These are phyloP conservation scores for Cystobasidium sp. DNA, from an alignment of 1,284 basidiomycete genomes.

Conservation along the genomic window DNA sequence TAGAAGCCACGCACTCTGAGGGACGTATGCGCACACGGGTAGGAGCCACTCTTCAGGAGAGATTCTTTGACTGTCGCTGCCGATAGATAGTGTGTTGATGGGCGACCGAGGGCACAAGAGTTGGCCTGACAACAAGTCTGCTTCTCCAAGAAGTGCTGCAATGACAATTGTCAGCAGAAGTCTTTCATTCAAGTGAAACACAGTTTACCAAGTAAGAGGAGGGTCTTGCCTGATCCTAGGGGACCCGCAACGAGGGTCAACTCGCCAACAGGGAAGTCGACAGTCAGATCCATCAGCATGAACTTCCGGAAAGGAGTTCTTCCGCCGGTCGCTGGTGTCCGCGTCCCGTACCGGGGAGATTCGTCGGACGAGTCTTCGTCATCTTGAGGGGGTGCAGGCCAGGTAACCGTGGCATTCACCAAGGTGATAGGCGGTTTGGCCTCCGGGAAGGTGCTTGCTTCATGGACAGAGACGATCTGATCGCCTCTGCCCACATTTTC, in stretches of 20 bases:
- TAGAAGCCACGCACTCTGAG: constrained; percentile 85
- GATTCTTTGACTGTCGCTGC: constrained; percentile 46
- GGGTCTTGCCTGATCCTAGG: constrained; percentile 80
- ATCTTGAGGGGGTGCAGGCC: constrained; percentile 70
- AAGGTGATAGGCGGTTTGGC: constrained; percentile 67
- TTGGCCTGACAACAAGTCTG: constrained; percentile 79
- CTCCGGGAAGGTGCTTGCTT: constrained; percentile 68
- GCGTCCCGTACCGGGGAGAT: not conserved
- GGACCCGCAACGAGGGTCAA: constrained; percentile 72
- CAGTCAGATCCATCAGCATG: constrained; percentile 74
- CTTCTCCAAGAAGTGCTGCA: constrained; percentile 82
- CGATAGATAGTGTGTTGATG: constrained; percentile 72
- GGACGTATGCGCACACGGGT: constrained; percentile 83
- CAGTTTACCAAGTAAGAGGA: constrained; percentile 68
- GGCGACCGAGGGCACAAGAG: constrained; percentile 79
- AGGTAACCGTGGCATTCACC: constrained; percentile 82
- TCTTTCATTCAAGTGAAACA: not conserved
- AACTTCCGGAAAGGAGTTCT: constrained; percentile 79
- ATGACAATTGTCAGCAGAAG: not conserved
- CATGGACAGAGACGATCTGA: constrained; percentile 66
- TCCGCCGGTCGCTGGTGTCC: constrained; percentile 62
- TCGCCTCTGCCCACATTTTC: constrained; percentile 29
- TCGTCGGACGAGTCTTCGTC: constrained; percentile 21
- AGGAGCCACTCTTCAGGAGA: constrained; percentile 74
- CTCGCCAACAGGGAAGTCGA: constrained; percentile 74